Evolutionary conservation across 2,329 filamentous ascomycete genomes (phyloP), one percentile per base, ranked within the genome.

Genomic region (Diaporthe citri): DNA sequence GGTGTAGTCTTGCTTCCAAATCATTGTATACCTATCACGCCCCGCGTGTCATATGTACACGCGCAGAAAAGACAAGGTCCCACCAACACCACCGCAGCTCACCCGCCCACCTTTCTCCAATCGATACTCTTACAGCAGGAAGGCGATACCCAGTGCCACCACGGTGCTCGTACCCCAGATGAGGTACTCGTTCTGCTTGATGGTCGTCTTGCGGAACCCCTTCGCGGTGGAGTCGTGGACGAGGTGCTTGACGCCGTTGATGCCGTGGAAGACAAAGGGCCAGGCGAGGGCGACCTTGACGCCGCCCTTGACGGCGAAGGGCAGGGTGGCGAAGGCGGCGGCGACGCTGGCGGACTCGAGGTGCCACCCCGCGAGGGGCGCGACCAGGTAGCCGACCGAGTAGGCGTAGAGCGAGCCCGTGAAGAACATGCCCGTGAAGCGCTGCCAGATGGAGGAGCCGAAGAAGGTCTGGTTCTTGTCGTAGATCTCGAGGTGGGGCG

Each of bases 401-500:
- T 95, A 98, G 83, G 91, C 84, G 89, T 98, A 98, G 77, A 97
- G 89, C 67, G 88, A 85, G 78, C 93, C 94, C 76, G 92, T 93
- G 79, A 97, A 89, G 76, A 89, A 84, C 82, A 89, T 86, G 80
- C 95, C 96, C n/a, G 95, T 96, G 86, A 98, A 91, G 81, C 96
- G 95, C 87, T 95, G 94, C 85, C 94, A 89, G 78, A 89, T 88
- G 74, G 88, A 91, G 79, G 92, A 92, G 79, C 89, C 89, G 84
- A 94, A 93, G 93, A 93, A 98, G 80, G 95, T 97, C 86, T 98
- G 94, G 85, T 95, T 92, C 76, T 93, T 90, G 84, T 91, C 90
- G 92, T 98, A 98, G 90, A 97, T 96, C 81, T 86, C 84, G 77
- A 98, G 91, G 83, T 98, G 95, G 73, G 96, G 96, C 60, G 95